Percentiles rank a stretch among this genome's conserved stretches.
phyloP scores from a whole-genome alignment of 352 stramenopile genomes.

The Phytophthora cactorum region DNA sequence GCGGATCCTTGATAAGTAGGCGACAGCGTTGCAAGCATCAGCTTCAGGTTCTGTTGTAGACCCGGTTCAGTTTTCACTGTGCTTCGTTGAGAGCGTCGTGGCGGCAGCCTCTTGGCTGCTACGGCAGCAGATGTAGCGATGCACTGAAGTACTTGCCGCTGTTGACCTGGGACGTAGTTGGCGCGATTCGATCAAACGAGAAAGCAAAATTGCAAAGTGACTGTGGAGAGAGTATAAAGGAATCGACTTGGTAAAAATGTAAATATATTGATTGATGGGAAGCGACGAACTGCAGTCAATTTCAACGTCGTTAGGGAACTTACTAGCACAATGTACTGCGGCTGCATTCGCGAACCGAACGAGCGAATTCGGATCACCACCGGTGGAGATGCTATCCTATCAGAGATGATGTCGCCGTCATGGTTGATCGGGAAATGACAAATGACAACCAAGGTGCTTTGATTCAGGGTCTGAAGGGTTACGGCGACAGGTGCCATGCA shows the following conservation, averaged over 20 bases:
- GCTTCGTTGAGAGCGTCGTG: not conserved
- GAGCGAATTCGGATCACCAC: constrained; percentile 20
- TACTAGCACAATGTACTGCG: not conserved
- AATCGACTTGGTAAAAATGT: no score
- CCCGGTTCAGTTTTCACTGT: constrained; percentile 4
- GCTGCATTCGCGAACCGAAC: constrained; percentile 21
- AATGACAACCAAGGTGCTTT: no score
- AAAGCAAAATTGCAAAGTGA: constrained; percentile 20
- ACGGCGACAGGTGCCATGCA: no score
- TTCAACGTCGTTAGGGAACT: not conserved
- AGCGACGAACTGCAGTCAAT: constrained; percentile 1
- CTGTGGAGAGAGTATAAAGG: not conserved
- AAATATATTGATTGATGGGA: not conserved
- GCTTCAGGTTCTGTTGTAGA: constrained; percentile 35
- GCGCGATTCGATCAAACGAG: constrained; percentile 53
- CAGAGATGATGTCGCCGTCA: no score
- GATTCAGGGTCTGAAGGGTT: no score
- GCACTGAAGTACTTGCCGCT: constrained; percentile 42
- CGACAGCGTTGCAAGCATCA: constrained; percentile 32
- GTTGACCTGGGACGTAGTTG: constrained; percentile 57
- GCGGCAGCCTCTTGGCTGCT: constrained; percentile 2
- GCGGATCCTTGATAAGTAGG: constrained; percentile 10
- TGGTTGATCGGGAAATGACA: no score
- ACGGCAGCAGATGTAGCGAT: not conserved
- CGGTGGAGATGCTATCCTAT: no score